These are phyloP conservation scores for Fusarium brevicatenulatum DNA, from an alignment of 2,329 filamentous ascomycete species.

Conservation along the genomic window DNA sequence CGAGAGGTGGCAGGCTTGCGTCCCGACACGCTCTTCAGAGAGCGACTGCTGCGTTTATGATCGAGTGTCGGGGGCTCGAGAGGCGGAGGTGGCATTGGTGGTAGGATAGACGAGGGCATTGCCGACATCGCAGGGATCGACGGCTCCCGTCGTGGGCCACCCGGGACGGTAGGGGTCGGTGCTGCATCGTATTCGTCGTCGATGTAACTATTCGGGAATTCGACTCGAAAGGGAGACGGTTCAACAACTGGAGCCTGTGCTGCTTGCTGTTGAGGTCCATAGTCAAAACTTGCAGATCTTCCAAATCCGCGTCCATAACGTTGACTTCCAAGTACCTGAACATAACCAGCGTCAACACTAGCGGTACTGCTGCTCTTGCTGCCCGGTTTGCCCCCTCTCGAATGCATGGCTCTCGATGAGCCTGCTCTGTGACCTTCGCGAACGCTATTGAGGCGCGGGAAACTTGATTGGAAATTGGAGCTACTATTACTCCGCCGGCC, in stretches of 20 bases:
- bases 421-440: conserved; percentile 57
- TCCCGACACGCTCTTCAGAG: conserved; percentile 60
- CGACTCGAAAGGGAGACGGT: conserved; percentile 56
- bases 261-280: conserved; percentile 59
- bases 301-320: conserved; percentile 64
- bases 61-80: conserved; percentile 55
- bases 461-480: conserved; percentile 72
- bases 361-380: conserved; percentile 78
- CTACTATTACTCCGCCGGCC: conserved; percentile 83
- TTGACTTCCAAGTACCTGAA: conserved; percentile 66
- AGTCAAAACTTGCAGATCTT: conserved; percentile 81
- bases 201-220: conserved; percentile 61
- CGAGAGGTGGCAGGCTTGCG: conserved; percentile 45
- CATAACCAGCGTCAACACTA: conserved; percentile 73
- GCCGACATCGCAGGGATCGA: conserved; percentile 50
- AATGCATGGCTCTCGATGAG: conserved; percentile 56
- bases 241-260: conserved; percentile 43
- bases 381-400: conserved; percentile 68
- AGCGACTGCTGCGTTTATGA: conserved; percentile 67
- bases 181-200: conserved; percentile 78
- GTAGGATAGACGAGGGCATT: conserved; percentile 44
- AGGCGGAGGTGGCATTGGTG: conserved; percentile 52
- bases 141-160: conserved; percentile 71
- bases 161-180: conserved; percentile 85
- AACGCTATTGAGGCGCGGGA: conserved; percentile 72